Percentiles rank a stretch among this genome's conserved stretches.
Conservation (phyloP, 2,329 filamentous ascomycete genomes). For the Fusarium secorum region DNA sequence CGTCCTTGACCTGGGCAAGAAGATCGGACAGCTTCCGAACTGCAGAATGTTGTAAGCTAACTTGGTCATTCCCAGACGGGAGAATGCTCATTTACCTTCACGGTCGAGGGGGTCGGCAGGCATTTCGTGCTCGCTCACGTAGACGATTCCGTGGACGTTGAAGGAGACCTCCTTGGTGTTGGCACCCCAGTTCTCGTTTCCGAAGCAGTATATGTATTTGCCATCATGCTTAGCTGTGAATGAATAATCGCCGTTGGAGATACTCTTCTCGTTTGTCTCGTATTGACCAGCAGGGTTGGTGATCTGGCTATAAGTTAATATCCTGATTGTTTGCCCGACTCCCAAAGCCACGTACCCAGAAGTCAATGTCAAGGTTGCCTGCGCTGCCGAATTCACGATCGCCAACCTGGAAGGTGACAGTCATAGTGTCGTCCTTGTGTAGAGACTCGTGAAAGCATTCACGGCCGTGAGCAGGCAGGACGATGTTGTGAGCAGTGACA, state of each 20-base stretch:
- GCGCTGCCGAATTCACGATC: conserved; percentile 95
- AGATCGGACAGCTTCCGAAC: conserved; percentile 86
- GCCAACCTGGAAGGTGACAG: conserved; percentile 96
- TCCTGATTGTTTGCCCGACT: background rate
- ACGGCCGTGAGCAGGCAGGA: conserved; percentile 88
- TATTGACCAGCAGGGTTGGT: conserved; percentile 78
- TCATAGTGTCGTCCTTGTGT: conserved; percentile 96
- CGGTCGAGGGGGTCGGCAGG: conserved; percentile 87
- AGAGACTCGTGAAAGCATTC: conserved; percentile 98
- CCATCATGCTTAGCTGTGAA: conserved; percentile 88
- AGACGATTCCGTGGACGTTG: conserved; percentile 98
- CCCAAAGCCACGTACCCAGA: conserved; percentile 75
- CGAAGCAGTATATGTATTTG: conserved; percentile 96
- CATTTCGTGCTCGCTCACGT: conserved; percentile 87
- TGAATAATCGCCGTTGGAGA: conserved; percentile 91
- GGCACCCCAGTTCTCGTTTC: conserved; percentile 97
- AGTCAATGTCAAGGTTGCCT: conserved; percentile 95
- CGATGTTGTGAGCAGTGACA: conserved; percentile 90
- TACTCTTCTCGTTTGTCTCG: conserved; percentile 79
- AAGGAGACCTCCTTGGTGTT: conserved; percentile 98
- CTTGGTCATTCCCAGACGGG: background rate
- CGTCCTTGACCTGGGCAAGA: conserved; percentile 92
- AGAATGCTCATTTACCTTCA: conserved; percentile 69
- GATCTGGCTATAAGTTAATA: conserved; percentile 61
- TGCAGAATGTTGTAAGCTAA: conserved; percentile 46